These are phyloP conservation scores for Omphalotus olearius DNA, from an alignment of 1,284 basidiomycete species.

Conservation along the genomic window DNA sequence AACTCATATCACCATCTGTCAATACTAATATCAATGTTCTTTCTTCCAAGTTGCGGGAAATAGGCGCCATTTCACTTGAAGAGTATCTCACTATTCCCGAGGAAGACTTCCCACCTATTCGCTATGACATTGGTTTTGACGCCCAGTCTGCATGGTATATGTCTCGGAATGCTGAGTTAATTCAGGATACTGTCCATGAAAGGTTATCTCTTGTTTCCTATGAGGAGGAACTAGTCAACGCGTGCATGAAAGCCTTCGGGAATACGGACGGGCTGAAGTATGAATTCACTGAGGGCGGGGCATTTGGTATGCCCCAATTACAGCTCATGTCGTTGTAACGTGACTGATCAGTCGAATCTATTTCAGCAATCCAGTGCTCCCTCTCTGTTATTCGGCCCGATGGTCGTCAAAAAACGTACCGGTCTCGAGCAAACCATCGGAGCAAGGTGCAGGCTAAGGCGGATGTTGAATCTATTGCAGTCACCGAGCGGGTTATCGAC, in stretches of 20 bases:
- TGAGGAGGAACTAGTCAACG: not conserved
- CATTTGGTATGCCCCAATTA: not conserved
- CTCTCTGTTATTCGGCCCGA: not conserved
- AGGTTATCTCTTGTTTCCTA: not conserved
- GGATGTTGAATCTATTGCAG: slow-evolving; percentile 1
- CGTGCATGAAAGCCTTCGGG: not conserved
- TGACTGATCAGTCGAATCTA: not conserved
- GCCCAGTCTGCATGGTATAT: not conserved
- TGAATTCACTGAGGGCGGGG: not conserved
- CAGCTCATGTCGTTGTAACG: not conserved
- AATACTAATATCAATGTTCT: not conserved
- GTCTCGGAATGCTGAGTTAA: not conserved
- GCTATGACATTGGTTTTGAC: slow-evolving; percentile 8
- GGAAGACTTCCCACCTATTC: slow-evolving; percentile 2
- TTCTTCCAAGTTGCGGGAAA: not conserved
- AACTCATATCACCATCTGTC: too few relatives aligned
- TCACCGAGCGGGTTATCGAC: not conserved
- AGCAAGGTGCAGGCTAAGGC: slow-evolving; percentile 1
- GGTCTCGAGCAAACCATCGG: not conserved
- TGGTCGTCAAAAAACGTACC: not conserved
- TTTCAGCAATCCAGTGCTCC: not conserved
- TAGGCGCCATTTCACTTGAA: slow-evolving; percentile 7
- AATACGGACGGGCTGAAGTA: not conserved
- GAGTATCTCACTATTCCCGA: slow-evolving; percentile 5
- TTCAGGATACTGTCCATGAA: not conserved